Conservation (phyloP, 2,329 filamentous ascomycete genomes). For the Ampelomyces quisqualis region DNA sequence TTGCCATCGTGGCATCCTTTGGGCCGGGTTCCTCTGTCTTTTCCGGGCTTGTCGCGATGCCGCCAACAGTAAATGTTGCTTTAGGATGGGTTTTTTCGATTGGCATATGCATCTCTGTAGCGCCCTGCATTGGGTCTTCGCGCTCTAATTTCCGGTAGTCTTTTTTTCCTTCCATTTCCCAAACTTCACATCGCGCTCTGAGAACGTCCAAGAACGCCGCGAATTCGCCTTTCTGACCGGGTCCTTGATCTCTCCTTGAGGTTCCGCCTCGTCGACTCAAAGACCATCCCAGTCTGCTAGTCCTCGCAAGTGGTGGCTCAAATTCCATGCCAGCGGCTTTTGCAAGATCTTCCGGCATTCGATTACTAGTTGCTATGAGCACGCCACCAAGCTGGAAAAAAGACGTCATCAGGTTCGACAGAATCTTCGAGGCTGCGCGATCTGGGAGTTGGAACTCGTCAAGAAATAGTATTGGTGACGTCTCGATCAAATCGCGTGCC, state of each 20-base stretch:
- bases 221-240: constrained; percentile 65
- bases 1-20: constrained; percentile 1
- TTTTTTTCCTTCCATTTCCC: constrained; percentile 74
- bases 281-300: constrained; percentile 37
- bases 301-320: constrained; percentile 53
- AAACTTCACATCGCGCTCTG: constrained; percentile 76
- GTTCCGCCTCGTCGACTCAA: constrained; percentile 53
- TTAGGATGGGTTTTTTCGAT: background rate
- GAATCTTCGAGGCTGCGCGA: constrained; percentile 72
- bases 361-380: constrained; percentile 75
- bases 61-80: background rate
- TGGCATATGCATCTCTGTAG: background rate
- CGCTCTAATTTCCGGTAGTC: constrained; percentile 63
- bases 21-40: background rate
- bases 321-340: constrained; percentile 74
- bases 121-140: constrained; percentile 15
- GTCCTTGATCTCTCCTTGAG: constrained; percentile 40
- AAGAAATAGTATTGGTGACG: constrained; percentile 73
- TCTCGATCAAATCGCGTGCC: constrained; percentile 72
- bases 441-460: constrained; percentile 85
- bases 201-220: constrained; percentile 73
- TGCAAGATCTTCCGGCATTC: constrained; percentile 78
- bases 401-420: constrained; percentile 73
- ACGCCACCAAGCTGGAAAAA: constrained; percentile 85
- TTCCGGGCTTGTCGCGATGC: background rate